Evolutionary conservation across 1,139 yeast species (phyloP), one percentile per base, ranked within the genome.

Genomic region (Taphrina deformans): DNA sequence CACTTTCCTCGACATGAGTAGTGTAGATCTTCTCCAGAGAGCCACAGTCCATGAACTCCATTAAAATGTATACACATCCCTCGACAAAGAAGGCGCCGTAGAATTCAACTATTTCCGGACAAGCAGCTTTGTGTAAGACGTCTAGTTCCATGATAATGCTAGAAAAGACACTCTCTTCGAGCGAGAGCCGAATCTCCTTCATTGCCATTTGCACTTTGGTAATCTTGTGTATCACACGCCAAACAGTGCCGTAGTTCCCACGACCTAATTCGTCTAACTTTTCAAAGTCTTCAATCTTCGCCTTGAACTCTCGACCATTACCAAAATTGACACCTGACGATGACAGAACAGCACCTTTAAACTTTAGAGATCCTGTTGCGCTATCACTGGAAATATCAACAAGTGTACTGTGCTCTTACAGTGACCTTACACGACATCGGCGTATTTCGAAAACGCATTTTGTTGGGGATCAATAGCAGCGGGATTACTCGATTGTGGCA

Each of bases 11-110:
- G 38, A 67, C 65, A 12, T 66, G 63, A 38, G 68, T 86, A 33
- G 80, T 80, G 75, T 91, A 93, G 26, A 93, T 81, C 73, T 88
- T 89, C 75, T 93, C 97, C 67, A 95, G 78, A 0, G 97, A 90
- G 0, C 97, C 97, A 61, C 97, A 98, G 76, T 92, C 96, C 99
- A 93, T 93, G 76, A 86, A 89, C 77, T 93, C 99, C 83, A 93
- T 93, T 77, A 99, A 93, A 89, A 95, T 91, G 78, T 92, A 93
- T 50, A 93, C 99, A 38, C 66, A 66, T 14, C 66, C 66, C 40
- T 66, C 69, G 18, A 66, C 69, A 93, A 79, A 73, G 92, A 96
- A 71, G 0, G 97, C 96, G 2, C 98, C 98, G 75, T 86, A 92
- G 74, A 91, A 93, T 61, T 89, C 91, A 58, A 91, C 89, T 65